Evolutionary conservation across 306 rosid genomes (phyloP).

Genomic region (Prunus kanzakura): DNA sequence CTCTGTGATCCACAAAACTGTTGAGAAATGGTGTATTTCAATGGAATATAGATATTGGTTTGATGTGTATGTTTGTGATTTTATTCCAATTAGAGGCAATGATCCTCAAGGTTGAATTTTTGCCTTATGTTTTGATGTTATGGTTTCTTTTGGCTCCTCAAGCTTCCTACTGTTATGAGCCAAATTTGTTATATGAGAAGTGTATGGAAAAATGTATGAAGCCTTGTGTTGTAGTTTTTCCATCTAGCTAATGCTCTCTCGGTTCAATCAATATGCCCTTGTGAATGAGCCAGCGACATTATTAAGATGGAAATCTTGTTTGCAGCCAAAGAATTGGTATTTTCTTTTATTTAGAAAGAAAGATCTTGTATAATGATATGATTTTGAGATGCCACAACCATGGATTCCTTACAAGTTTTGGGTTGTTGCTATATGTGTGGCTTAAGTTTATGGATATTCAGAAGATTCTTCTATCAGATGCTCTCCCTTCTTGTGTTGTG

Average conservation of each 20-base stretch:
- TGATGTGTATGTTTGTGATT: neutral
- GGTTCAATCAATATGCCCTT: neutral
- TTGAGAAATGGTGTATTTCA: neutral
- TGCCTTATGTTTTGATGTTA: neutral
- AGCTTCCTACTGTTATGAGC: neutral
- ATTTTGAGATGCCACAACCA: neutral
- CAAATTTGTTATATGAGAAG: neutral
- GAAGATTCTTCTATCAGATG: neutral
- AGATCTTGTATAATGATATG: neutral
- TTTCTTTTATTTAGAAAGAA: slow-evolving; percentile 1
- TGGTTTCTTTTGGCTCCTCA: neutral
- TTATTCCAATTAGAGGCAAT: neutral
- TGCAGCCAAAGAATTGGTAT: neutral
- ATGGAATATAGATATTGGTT: neutral
- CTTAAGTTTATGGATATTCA: neutral
- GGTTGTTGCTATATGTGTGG: neutral
- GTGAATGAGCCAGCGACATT: neutral
- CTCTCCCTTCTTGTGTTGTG: neutral
- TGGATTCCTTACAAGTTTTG: neutral
- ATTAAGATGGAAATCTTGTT: neutral
- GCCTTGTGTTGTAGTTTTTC: neutral
- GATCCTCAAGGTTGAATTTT: neutral
- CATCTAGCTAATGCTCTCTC: neutral
- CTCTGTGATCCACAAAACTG: neutral
- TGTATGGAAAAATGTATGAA: neutral